phyloP scores from a whole-genome alignment of 1,139 yeast genomes.

The Hanseniaspora uvarum region DNA sequence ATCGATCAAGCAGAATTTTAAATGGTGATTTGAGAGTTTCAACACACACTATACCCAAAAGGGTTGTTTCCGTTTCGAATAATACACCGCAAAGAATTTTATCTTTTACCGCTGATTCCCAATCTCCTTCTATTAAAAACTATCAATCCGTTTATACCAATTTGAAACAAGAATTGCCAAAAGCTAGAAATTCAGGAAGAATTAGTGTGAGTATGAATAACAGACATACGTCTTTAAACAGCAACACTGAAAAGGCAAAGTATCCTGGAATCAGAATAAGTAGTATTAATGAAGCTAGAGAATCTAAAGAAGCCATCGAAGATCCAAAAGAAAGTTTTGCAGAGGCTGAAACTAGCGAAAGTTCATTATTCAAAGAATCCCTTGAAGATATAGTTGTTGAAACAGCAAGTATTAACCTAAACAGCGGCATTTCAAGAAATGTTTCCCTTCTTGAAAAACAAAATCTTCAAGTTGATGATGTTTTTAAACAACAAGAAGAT shows the following conservation, averaged over 20 bases:
- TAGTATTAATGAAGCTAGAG: neutral
- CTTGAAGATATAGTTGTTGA: neutral
- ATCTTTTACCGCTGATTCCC: neutral
- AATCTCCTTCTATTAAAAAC: conserved; percentile 4
- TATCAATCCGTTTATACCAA: conserved; percentile 5
- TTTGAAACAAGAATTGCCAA: conserved; percentile 13
- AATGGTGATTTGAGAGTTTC: neutral
- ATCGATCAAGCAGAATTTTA: no score
- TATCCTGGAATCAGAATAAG: neutral
- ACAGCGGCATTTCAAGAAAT: conserved; percentile 14
- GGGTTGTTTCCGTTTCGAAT: neutral
- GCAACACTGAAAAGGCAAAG: neutral
- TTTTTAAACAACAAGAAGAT: conserved; percentile 24
- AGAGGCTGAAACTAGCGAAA: neutral
- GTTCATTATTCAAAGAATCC: neutral
- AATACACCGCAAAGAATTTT: neutral
- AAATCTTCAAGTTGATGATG: conserved; percentile 24
- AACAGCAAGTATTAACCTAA: neutral
- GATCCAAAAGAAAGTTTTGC: neutral
- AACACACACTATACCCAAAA: neutral
- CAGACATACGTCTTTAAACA: neutral
- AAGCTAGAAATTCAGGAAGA: conserved; percentile 26
- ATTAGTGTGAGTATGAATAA: conserved; percentile 24
- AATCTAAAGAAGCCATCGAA: neutral
- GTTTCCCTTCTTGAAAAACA: conserved; percentile 19